A percentile compares a stretch with the other conserved stretches of the same genome.
Conservation (phyloP, 371 early-diverging fungal genomes). For the Capillidium rhysosporum region DNA sequence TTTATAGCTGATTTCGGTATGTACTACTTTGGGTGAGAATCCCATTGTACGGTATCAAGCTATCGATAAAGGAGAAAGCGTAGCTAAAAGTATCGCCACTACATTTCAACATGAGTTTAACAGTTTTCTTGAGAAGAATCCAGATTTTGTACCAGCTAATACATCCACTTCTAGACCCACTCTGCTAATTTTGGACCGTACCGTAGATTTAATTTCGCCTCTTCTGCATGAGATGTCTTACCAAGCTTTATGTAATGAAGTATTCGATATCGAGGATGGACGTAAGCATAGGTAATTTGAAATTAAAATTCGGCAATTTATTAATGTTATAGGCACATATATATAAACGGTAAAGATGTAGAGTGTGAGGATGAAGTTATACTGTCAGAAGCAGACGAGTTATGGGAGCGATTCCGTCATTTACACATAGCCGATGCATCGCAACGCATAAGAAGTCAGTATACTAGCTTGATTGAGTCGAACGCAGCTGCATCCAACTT, state of each 20-base stretch:
- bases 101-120: constrained; percentile 34
- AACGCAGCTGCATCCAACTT: constrained; percentile 25
- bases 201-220: constrained; percentile 67
- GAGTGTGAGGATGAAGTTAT: constrained; percentile 27
- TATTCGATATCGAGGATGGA: constrained; percentile 54
- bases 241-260: constrained; percentile 82
- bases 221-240: constrained; percentile 86
- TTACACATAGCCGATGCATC: constrained; percentile 84
- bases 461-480: constrained; percentile 50
- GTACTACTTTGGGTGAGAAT: constrained; percentile 54
- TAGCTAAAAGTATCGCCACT: constrained; percentile 27
- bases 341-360: constrained; percentile 11
- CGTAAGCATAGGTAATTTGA: constrained; percentile 34
- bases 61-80: constrained; percentile 23
- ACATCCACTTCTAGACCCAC: constrained; percentile 21
- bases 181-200: constrained; percentile 73
- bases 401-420: constrained; percentile 70
- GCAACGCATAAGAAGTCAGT: constrained; percentile 50
- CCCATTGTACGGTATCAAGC: constrained; percentile 77
- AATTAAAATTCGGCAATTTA: constrained; percentile 11
- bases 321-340: background rate
- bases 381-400: constrained; percentile 45
- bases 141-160: constrained; percentile 13
- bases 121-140: constrained; percentile 25
- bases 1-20: constrained; percentile 38